Evolutionary conservation across 768 basidiomycete genomes (phyloP).

Genomic region (Cubamyces lactineus): DNA sequence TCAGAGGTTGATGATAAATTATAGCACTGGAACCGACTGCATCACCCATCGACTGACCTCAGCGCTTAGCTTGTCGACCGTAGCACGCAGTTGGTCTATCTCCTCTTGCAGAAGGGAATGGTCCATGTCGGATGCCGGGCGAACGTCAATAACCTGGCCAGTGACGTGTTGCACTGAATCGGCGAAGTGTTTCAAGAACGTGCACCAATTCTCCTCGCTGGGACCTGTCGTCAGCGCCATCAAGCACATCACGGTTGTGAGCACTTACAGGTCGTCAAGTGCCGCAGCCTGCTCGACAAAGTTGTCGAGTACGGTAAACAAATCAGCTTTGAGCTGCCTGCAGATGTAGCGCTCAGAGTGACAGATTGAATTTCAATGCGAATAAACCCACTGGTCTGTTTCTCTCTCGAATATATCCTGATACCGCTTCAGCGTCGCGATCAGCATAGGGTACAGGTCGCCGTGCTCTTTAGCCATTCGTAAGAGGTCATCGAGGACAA

Average conservation of each 20-base stretch:
- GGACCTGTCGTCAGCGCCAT: neutral
- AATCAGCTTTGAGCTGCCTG: constrained; percentile 66
- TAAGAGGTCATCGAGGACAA: constrained; percentile 62
- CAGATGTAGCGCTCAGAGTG: neutral
- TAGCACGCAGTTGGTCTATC: constrained; percentile 56
- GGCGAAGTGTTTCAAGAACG: constrained; percentile 62
- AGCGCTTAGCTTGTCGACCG: constrained; percentile 64
- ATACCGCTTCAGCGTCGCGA: constrained; percentile 62
- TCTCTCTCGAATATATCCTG: constrained; percentile 59
- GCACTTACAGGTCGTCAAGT: constrained; percentile 61
- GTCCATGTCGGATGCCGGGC: constrained; percentile 43
- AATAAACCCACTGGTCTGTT: constrained; percentile 57
- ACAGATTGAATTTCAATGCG: neutral
- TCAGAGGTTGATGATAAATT: neutral
- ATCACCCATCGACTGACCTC: constrained; percentile 50
- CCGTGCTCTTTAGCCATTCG: constrained; percentile 61
- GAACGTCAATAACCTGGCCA: constrained; percentile 62
- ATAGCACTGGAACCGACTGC: neutral
- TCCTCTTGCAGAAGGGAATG: constrained; percentile 59
- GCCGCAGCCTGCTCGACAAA: constrained; percentile 64
- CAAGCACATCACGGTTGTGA: neutral
- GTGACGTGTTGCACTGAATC: constrained; percentile 68
- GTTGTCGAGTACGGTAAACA: constrained; percentile 61
- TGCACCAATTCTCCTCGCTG: constrained; percentile 69
- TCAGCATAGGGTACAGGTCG: constrained; percentile 62